These are phyloP conservation scores for Rhodotorula sp. DNA, from an alignment of 1,284 basidiomycete genomes.

Conservation along the genomic window DNA sequence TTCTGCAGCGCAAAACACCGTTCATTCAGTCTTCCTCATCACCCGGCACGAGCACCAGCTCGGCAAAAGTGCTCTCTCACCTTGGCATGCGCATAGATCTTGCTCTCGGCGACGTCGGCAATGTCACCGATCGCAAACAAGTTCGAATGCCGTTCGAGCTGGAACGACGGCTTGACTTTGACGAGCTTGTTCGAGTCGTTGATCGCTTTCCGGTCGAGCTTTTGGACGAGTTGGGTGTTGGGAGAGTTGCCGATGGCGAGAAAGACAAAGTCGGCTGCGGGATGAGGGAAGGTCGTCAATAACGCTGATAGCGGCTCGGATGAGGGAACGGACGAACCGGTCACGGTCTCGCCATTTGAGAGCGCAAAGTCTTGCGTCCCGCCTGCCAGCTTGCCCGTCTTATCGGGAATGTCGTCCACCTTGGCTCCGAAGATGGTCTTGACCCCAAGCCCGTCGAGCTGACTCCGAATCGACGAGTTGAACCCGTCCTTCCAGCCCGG, in stretches of 20 bases:
- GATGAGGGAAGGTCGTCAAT: background rate
- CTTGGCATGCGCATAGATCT: constrained; percentile 27
- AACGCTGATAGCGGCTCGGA: too few relatives aligned
- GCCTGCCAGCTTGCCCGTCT: constrained; percentile 44
- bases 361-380: constrained; percentile 29
- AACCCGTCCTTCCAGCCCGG: constrained; percentile 38
- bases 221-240: constrained; percentile 49
- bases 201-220: constrained; percentile 46
- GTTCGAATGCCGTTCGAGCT: constrained; percentile 15
- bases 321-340: constrained; percentile 39
- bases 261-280: constrained; percentile 52
- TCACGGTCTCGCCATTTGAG: constrained; percentile 44
- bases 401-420: constrained; percentile 41
- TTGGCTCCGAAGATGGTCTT: constrained; percentile 48
- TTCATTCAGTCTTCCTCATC: background rate
- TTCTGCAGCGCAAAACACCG: constrained; percentile 5
- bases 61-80: background rate
- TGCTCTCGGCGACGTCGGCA: constrained; percentile 40
- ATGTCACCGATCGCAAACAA: constrained; percentile 48
- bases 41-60: background rate
- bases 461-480: constrained; percentile 33
- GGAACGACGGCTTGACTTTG: constrained; percentile 46
- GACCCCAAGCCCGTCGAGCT: constrained; percentile 49
- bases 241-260: constrained; percentile 52
- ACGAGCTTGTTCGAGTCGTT: constrained; percentile 44